Evolutionary conservation across 345 rosid genomes (phyloP), one percentile per base, ranked within the genome.

Genomic region (Pistacia vera): DNA sequence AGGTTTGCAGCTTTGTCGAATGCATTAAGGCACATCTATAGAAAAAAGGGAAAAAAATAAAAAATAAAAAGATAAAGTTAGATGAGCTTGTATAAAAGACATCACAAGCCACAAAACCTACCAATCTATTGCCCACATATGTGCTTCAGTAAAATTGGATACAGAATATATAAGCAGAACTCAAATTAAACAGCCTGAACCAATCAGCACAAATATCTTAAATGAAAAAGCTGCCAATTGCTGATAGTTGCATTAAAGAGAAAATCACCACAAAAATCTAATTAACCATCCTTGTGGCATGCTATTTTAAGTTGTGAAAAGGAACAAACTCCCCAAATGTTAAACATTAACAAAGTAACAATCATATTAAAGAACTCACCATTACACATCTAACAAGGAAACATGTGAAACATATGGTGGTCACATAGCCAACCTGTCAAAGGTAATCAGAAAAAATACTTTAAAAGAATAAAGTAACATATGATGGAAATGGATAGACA

Each of bases 391-490:
- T 78, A 84, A 93, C 75, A 59, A 95, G 94, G 88, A 95, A 95
- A 86, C 98, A 93, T 48, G 88, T 76, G 86, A 91, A 95, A 72
- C 98, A 95, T 62, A 95, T 91, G 57, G 97, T 88, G 60, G 97
- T 93, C 78, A 93, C 98, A 70, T 91, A 95, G 65, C 98, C 98
- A 84, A 94, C 98, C 98, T 94, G 87, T 83, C 64, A 79, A 79
- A 72, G 56, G 57, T 12, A 52, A 2, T 52, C 18, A 52, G 57
- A 12, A 22, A 49, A 22, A 10, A 6, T 56, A 14, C 49, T 66
- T 49, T 10, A 3, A 48, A 51, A 52, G 66, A 59, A 49, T 5
- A 5, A 46, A 74, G 5, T 14, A 13, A 52, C 16, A 52, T 14
- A 68, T 35, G 5, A 41, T 16, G 71, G 9, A 14, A 54, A 64